These are phyloP conservation scores for Alloteropsis angusta DNA, from an alignment of 202 grass and related monocot genomes.

Conservation along the genomic window DNA sequence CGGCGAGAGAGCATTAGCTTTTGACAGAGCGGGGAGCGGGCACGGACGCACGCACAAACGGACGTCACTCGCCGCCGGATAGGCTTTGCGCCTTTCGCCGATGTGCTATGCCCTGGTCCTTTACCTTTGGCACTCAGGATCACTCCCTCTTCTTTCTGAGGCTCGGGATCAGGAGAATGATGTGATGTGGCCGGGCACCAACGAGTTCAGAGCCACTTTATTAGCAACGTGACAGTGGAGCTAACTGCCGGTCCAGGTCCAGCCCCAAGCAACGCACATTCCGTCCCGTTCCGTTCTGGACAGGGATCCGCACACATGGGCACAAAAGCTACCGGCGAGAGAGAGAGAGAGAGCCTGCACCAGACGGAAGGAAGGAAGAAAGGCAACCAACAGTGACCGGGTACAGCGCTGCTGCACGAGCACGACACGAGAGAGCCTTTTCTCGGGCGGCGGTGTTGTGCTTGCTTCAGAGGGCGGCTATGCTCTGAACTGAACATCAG, in stretches of 20 bases:
- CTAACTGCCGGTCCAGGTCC: background rate
- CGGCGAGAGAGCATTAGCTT: background rate
- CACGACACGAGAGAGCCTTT: background rate
- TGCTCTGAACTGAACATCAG: background rate
- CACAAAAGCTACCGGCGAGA: background rate
- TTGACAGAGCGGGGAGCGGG: background rate
- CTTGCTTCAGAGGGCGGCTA: slow-evolving; percentile 25
- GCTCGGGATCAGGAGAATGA: background rate
- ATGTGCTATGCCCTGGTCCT: background rate
- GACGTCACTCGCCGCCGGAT: background rate
- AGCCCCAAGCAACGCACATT: background rate
- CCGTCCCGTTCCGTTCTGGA: background rate
- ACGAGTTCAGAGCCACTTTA: background rate
- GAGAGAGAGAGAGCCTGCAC: background rate
- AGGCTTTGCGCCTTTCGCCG: background rate
- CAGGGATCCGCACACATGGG: background rate
- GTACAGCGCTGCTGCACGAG: background rate
- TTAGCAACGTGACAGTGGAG: background rate
- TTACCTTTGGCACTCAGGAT: background rate
- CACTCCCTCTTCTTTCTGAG: background rate
- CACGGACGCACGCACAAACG: too few species aligned
- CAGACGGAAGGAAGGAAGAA: background rate
- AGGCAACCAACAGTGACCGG: background rate
- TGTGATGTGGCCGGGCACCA: background rate
- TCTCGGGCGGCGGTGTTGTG: background rate